A percentile compares a stretch with the other conserved stretches of the same genome.
These are phyloP conservation scores for Hypoxylon perforatum DNA, from an alignment of 495 filamentous ascomycete genomes.

Conservation along the genomic window DNA sequence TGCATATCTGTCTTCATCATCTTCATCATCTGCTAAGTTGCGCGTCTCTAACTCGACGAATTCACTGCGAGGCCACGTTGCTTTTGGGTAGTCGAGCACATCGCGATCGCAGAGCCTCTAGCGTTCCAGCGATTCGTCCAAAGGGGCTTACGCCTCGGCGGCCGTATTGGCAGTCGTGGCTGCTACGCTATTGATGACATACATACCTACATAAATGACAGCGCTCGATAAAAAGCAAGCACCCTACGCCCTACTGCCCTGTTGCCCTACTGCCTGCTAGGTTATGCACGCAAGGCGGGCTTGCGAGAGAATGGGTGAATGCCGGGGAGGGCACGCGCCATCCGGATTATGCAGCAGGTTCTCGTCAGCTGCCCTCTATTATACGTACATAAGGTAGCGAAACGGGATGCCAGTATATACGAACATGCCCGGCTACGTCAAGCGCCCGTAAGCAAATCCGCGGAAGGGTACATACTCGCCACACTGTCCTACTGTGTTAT, in stretches of 20 bases:
- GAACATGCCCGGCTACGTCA: too few species aligned
- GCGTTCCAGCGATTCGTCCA: constrained; percentile 7
- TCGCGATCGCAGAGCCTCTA: constrained; percentile 24
- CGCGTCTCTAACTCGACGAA: not conserved
- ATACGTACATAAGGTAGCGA: too few species aligned
- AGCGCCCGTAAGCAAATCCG: constrained; percentile 12
- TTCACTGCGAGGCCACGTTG: constrained; percentile 35
- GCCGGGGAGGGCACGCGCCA: constrained; percentile 14
- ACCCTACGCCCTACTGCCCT: not conserved
- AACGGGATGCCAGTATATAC: too few species aligned
- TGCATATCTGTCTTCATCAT: constrained; percentile 11
- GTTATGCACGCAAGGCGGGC: not conserved
- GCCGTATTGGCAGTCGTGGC: not conserved
- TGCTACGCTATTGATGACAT: constrained; percentile 19
- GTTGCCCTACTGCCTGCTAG: too few species aligned
- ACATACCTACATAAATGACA: not conserved
- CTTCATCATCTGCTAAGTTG: constrained; percentile 1
- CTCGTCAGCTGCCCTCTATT: constrained; percentile 22
- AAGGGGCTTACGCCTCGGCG: constrained; percentile 11
- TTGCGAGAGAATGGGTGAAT: not conserved
- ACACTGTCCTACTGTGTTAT: too few species aligned
- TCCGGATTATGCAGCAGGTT: constrained; percentile 21
- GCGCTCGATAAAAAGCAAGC: not conserved
- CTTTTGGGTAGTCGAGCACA: constrained; percentile 4
- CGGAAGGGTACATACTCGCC: not conserved